Base-by-base conservation (phyloP, 495 filamentous ascomycete species). In the Aspergillus baeticus region DNA sequence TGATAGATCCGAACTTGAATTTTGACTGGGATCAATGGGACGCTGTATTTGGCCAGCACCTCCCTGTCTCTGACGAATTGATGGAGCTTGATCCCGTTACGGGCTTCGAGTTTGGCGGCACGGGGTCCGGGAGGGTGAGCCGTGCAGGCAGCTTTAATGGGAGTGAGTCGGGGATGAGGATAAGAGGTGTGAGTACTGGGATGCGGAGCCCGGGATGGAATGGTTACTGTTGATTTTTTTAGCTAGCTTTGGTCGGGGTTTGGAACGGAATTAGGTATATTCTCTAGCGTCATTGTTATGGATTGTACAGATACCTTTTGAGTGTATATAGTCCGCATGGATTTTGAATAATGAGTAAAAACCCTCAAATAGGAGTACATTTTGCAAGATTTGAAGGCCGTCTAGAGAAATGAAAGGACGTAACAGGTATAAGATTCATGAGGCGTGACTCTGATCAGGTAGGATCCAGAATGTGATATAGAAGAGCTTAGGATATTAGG, bases 1-100 rank as follows among this genome's bases (percentile, higher is more conserved):
- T 77, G 74, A 61, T 76, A 17, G 75, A 77, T 20, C 71, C 75
- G 5, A 77, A 76, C 43, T 51, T 77, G 22, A 69, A 74, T 43
- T 79, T 79, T 54, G 76, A 79, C 47, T 79, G 76, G 76, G 76
- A 79, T 46, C 76, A 79, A 61, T 79, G 76, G 76, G 76, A 79
- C 43, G 76, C 76, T 20, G 76, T 79, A 7, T 79, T 79, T 39
- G 76, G 76, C 2, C 76, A 79, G 50, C 73, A 77, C 53, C 64
- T 79, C 10, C 73, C 74, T 2, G 71, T 79, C 17, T 68, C 74
- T 0, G 76, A 78, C 52, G 75, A 78, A 34, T 55, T 78, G 7
- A 73, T 78, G 71, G 75, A 76, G 47, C 52, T 76, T 18, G 75
- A 78, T 54, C 71, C 75, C 2, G 69, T 76, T 13, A 57, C 67